Evolutionary conservation across 2,329 filamentous ascomycete genomes (phyloP).

Genomic region (Talaromyces sp.): DNA sequence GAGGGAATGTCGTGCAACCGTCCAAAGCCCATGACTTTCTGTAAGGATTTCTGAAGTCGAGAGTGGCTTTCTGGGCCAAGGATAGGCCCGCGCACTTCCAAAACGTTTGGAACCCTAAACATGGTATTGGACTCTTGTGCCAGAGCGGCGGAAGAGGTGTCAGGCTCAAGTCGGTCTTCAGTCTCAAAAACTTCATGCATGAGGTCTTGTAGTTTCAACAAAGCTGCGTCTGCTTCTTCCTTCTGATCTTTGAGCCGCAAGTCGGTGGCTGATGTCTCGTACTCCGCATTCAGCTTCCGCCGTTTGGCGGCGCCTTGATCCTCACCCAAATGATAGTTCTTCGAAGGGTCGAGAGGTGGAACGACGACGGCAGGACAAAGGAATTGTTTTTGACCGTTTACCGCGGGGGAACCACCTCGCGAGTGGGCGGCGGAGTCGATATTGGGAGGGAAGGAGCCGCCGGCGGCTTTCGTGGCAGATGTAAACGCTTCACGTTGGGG

Average conservation of each 20-base stretch:
- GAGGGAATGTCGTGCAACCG: constrained; percentile 67
- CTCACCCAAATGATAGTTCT: constrained; percentile 35
- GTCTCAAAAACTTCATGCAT: constrained; percentile 70
- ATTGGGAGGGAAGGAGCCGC: constrained; percentile 13
- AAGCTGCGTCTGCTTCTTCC: constrained; percentile 70
- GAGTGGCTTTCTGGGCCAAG: constrained; percentile 65
- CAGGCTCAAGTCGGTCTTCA: constrained; percentile 63
- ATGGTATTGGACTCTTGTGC: constrained; percentile 47
- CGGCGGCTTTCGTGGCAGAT: constrained; percentile 13
- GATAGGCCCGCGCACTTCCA: constrained; percentile 37
- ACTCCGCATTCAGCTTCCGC: constrained; percentile 52
- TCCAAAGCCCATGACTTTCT: constrained; percentile 64
- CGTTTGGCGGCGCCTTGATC: constrained; percentile 27
- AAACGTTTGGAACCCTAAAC: constrained; percentile 37
- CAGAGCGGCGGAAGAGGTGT: constrained; percentile 39
- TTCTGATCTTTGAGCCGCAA: constrained; percentile 67
- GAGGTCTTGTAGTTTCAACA: constrained; percentile 64
- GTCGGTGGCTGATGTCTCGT: constrained; percentile 54
- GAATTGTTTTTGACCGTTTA: constrained; percentile 15
- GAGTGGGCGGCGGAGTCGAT: not conserved
- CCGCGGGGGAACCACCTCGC: constrained; percentile 30
- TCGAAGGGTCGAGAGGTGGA: constrained; percentile 39
- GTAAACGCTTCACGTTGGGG: constrained; percentile 15
- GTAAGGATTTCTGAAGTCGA: constrained; percentile 67
- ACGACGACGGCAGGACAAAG: constrained; percentile 44